phyloP scores from a whole-genome alignment of 176 grass and related monocot species.

The Aegilops speltoides region DNA sequence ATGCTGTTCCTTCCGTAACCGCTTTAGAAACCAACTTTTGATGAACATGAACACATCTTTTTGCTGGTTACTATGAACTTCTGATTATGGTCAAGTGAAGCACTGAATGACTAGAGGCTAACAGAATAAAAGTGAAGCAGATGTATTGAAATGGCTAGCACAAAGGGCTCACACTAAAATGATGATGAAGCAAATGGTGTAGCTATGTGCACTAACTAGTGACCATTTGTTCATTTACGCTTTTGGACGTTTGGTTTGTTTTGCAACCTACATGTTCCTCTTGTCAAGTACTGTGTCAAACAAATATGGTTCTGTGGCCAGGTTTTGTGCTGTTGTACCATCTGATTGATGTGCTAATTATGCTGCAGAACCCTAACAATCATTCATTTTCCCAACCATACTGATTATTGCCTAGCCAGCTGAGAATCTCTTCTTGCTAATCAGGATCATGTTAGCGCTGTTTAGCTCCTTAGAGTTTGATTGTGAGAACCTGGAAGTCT shows the following conservation, averaged over 20 bases:
- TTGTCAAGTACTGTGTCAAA: neutral
- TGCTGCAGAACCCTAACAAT: neutral
- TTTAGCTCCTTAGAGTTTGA: neutral
- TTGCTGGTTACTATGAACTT: conserved; percentile 13
- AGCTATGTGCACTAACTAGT: neutral
- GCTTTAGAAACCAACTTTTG: conserved; percentile 18
- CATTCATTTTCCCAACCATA: neutral
- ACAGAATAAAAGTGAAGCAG: neutral
- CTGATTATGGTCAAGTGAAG: neutral
- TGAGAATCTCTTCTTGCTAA: neutral
- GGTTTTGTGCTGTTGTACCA: neutral
- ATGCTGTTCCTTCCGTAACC: conserved; percentile 24
- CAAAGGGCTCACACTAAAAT: neutral
- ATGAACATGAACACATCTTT: conserved; percentile 20
- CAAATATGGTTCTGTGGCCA: neutral
- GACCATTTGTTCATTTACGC: neutral
- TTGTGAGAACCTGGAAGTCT: neutral
- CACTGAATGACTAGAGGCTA: neutral
- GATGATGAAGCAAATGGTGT: neutral
- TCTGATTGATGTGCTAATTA: neutral
- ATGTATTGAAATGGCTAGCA: neutral
- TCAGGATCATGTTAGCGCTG: neutral
- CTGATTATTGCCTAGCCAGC: neutral
- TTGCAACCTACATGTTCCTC: neutral
- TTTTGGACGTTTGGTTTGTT: neutral